A percentile compares a stretch with the other conserved stretches of the same genome.
These are phyloP conservation scores for Vaccinium myrtillus DNA, from an alignment of 148 eudicot species.

Conservation along the genomic window DNA sequence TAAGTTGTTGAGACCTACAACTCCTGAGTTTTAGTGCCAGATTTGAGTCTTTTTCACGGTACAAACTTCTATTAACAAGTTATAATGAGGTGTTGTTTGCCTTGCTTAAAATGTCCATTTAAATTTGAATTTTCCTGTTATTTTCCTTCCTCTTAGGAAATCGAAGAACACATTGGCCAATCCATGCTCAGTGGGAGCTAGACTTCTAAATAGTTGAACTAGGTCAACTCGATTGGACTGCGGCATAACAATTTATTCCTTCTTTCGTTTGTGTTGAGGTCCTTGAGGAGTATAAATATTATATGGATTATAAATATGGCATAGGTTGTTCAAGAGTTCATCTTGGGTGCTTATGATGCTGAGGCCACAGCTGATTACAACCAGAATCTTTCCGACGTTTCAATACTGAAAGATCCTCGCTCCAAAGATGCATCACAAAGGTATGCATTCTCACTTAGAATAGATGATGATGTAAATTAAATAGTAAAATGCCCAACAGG, in stretches of 20 bases:
- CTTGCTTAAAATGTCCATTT: neutral
- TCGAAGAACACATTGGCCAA: neutral
- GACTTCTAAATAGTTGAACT: neutral
- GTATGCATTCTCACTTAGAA: conserved; percentile 28
- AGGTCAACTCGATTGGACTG: neutral
- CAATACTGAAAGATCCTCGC: conserved; percentile 85
- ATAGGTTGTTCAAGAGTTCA: conserved; percentile 81
- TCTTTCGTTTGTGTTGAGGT: neutral
- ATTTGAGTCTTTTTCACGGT: neutral
- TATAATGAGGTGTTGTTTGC: neutral
- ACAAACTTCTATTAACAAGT: neutral
- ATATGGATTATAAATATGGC: conserved; percentile 11
- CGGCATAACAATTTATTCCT: neutral
- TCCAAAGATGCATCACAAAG: conserved; percentile 93
- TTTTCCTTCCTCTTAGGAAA: neutral
- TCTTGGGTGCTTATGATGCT: conserved; percentile 73
- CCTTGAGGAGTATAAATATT: neutral
- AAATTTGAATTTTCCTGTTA: neutral
- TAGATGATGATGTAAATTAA: neutral
- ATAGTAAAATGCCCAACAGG: neutral
- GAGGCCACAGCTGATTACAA: conserved; percentile 81
- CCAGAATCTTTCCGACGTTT: conserved; percentile 69
- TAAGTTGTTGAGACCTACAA: neutral
- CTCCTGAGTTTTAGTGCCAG: neutral
- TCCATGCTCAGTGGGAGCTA: neutral